A percentile compares a stretch with the other conserved stretches of the same genome.
phyloP scores from a whole-genome alignment of 768 basidiomycete genomes.

The Piloderma croceum region DNA sequence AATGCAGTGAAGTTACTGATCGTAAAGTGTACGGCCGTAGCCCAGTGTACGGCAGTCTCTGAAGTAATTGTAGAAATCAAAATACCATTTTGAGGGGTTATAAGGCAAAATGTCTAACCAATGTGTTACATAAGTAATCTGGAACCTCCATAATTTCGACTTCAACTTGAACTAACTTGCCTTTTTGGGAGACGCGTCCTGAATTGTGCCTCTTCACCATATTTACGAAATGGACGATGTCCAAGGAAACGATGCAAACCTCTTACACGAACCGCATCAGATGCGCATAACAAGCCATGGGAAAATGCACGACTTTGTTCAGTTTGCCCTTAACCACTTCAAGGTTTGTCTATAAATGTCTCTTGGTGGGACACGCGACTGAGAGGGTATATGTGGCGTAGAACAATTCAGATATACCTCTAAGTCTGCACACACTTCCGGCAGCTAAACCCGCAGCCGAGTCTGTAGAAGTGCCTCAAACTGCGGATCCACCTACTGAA shows the following conservation, averaged over 20 bases:
- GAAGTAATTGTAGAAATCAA: no score
- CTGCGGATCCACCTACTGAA: constrained; percentile 3
- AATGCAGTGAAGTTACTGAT: no score
- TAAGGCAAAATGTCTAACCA: no score
- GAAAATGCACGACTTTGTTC: constrained; percentile 48
- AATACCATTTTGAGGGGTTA: no score
- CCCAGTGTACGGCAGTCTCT: no score
- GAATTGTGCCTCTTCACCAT: neutral
- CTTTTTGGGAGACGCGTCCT: neutral
- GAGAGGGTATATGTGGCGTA: constrained; percentile 16
- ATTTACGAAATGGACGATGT: neutral
- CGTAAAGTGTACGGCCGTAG: no score
- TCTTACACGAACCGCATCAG: constrained; percentile 17
- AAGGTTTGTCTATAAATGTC: constrained; percentile 41
- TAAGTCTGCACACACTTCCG: constrained; percentile 60
- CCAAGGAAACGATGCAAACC: neutral
- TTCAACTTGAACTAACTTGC: neutral
- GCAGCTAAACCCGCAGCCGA: constrained; percentile 11
- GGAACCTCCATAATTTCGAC: neutral
- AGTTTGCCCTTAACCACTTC: constrained; percentile 48
- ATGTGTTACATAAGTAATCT: no score
- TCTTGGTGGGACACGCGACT: no score
- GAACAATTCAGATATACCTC: constrained; percentile 42
- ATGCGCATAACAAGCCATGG: constrained; percentile 54
- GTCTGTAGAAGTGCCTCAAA: constrained; percentile 4